Base-by-base conservation (phyloP, 352 stramenopile genomes). In the Phytophthora cryptogea region DNA sequence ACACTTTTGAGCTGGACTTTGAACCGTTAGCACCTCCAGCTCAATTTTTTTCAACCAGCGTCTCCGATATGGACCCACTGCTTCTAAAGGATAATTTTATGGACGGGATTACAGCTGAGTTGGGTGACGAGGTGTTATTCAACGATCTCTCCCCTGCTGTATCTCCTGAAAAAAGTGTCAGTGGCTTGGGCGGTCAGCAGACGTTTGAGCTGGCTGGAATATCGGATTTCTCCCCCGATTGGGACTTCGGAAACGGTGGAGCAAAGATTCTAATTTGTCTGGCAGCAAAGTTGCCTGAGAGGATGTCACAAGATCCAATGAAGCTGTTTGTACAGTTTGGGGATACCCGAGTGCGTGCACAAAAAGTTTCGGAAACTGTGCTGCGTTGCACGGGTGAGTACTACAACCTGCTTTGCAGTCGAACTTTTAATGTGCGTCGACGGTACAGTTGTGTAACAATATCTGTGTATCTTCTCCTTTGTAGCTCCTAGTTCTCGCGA, bases 211-310 rank as follows among this genome's bases (percentile, higher is more conserved):
- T 68, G 30, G 54, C 84, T 11, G 63, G 76, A 40, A 92, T 95
- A 28, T 88, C 79, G 1, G 86, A 95, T 51, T 95, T 90, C 52
- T 93, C 86, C 3, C 86, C 86, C 3, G 84, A 92, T 30, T 95
- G 86, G 86, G 86, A 94, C 55, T 91, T 90, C 53, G 52, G 66
- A 44, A 54, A 81, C 11, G 86, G 86, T 16, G 86, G 86, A 16
- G 83, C 86, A 16, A 95, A 95, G 59, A 71, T 95, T 16, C 54
- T 95, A n/a, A 82, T 95, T 13, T 95, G 86, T 32, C 53, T 92
- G 5, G 80, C 75, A 30, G 54, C 78, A 20, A 76, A 73, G 11
- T 59, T 92, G 17, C 59, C 72, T 11, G 36, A 72, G 8, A 52
- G 41, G 30, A 13, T 60, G 3, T 27, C 37, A 13, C 41, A 71